Evolutionary conservation across 148 eudicot genomes (phyloP).

Genomic region (Agrostemma githago): DNA sequence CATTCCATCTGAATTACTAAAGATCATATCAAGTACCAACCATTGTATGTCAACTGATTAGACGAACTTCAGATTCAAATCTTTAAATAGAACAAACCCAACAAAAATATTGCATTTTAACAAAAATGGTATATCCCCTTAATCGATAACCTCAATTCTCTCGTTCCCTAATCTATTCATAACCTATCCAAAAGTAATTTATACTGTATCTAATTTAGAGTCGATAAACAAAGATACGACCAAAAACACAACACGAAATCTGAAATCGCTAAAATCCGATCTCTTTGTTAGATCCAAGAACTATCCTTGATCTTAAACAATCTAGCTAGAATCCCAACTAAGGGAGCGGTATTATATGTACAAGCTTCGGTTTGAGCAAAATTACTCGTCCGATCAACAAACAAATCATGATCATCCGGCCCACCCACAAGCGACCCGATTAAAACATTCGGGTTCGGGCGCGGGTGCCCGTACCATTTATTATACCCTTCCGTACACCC

Average conservation of each 20-base stretch:
- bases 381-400: constrained; percentile 27
- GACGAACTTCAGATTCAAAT: no score
- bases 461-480: constrained; percentile 19
- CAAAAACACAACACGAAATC: no score
- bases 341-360: constrained; percentile 31
- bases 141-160: not conserved
- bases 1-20: no score
- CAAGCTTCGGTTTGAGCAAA: constrained; percentile 35
- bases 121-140: not conserved
- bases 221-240: no score
- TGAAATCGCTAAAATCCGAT: no score
- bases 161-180: not conserved
- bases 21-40: no score
- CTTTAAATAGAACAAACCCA: no score
- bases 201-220: no score
- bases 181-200: not conserved
- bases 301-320: not conserved
- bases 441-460: constrained; percentile 28
- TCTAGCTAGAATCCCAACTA: constrained; percentile 32
- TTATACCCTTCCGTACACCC: constrained; percentile 30
- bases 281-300: not conserved
- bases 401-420: constrained; percentile 26
- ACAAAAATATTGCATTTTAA: no score
- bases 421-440: constrained; percentile 39
- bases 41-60: no score